These are phyloP conservation scores for Trichoderma reesei DNA, from an alignment of 495 filamentous ascomycete species.

Conservation along the genomic window DNA sequence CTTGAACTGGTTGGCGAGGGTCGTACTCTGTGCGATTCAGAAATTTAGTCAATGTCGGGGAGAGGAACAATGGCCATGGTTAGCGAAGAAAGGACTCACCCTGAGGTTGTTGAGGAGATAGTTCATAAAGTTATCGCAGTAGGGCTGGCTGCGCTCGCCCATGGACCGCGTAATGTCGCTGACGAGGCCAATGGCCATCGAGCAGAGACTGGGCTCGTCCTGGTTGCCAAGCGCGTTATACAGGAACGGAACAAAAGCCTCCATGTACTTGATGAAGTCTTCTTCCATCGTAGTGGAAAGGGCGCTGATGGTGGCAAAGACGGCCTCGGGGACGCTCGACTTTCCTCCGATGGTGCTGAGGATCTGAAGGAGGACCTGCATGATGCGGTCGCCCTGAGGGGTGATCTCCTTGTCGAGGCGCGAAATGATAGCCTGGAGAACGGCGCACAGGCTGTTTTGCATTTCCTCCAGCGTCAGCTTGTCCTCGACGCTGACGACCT, in stretches of 20 bases:
- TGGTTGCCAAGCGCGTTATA: constrained; percentile 91
- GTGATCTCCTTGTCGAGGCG: constrained; percentile 84
- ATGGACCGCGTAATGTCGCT: constrained; percentile 91
- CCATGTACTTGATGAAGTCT: constrained; percentile 94
- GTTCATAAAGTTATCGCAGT: constrained; percentile 97
- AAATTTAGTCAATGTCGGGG: constrained; percentile 20
- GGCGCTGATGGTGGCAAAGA: constrained; percentile 82
- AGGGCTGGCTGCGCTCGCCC: constrained; percentile 81
- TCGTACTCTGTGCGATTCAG: constrained; percentile 43
- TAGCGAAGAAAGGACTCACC: constrained; percentile 45
- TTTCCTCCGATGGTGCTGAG: constrained; percentile 69
- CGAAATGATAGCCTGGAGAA: constrained; percentile 82
- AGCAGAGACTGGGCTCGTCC: constrained; percentile 85
- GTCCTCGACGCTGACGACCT: constrained; percentile 95
- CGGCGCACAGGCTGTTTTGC: constrained; percentile 88
- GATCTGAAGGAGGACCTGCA: constrained; percentile 75
- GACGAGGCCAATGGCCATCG: constrained; percentile 94
- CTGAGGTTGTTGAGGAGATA: constrained; percentile 80
- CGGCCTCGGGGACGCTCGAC: constrained; percentile 86
- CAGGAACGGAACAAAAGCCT: constrained; percentile 78
- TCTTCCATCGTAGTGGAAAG: constrained; percentile 82
- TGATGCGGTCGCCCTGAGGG: constrained; percentile 86
- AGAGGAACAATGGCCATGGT: neutral
- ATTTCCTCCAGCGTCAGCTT: constrained; percentile 91
- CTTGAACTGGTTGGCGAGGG: constrained; percentile 90